Evolutionary conservation across 2,329 filamentous ascomycete species (phyloP), one percentile per base, ranked within the genome.

Genomic region (Microdochium paspali): DNA sequence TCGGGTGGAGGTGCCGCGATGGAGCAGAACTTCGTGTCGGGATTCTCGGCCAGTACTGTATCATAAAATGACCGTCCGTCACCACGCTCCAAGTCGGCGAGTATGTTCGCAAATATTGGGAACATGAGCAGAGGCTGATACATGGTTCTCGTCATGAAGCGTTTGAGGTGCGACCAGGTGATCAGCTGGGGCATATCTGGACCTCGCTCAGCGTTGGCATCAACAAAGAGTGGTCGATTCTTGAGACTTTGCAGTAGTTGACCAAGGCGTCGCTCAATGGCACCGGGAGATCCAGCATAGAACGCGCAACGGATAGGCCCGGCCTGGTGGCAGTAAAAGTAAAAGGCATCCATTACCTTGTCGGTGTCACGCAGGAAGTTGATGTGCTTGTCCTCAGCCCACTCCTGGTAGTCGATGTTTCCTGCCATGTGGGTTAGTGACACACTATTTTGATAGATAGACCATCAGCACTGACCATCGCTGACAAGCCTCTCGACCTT

Each of bases 321-420:
- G 18, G 72, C 77, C 39, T 66, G 61, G 54, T 73, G 69, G 55
- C 80, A 84, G 35, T 71, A 68, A 18, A 65, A 61, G 54, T 74
- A 78, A 49, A 83, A 81, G 18, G 63, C 69, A 1, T 68, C 60
- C 54, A 80, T 69, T 5, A 76, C 70, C 46, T 70, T 66, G 56
- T 83, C 78, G 13, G 74, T 71, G 53, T 82, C 73, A n/a, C 64
- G 64, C 6, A 78, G 55, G 46, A 76, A 76, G 50, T 71, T 71
- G 51, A 66, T 61, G 47, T 72, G 66, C 1, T 60, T 59, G 10
- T 70, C 66, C 24, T 66, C 62, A 48, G 67, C 72, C 74, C 73
- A 80, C 54, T 77, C 76, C 35, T 73, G 68, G 52, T 80, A 76
- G 52, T 76, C 72, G 13, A 74, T 71, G 44, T 76, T 76, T 24